Evolutionary conservation across 768 basidiomycete species (phyloP).

Genomic region (Rhodocollybia butyracea): DNA sequence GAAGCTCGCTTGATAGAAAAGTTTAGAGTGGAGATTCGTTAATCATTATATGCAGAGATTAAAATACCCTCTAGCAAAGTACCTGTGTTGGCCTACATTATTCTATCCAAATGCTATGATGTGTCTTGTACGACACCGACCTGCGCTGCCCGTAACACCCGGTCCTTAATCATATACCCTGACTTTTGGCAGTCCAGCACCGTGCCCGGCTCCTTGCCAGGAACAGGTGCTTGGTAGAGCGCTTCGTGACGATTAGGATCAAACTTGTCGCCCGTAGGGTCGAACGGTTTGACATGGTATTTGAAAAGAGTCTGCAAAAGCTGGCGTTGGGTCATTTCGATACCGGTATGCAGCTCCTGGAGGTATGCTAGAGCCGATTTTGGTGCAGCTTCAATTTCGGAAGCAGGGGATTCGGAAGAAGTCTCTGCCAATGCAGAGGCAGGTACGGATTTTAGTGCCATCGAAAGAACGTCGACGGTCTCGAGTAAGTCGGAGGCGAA

Average conservation of each 20-base stretch:
- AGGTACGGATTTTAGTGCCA: slow-evolving; percentile 83
- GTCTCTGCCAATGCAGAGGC: slow-evolving; percentile 33
- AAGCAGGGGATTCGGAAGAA: slow-evolving; percentile 21
- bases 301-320: slow-evolving; percentile 88
- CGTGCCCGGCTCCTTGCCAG: slow-evolving; percentile 86
- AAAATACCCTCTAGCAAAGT: background rate
- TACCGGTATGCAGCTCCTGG: slow-evolving; percentile 77
- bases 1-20: slow-evolving; percentile 50
- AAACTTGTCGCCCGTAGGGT: slow-evolving; percentile 89
- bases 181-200: slow-evolving; percentile 88
- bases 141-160: slow-evolving; percentile 91
- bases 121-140: slow-evolving; percentile 89
- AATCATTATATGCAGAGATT: slow-evolving; percentile 25
- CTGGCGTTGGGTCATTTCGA: slow-evolving; percentile 88
- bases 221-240: slow-evolving; percentile 87
- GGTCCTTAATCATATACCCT: slow-evolving; percentile 93
- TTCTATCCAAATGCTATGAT: background rate
- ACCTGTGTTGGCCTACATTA: background rate
- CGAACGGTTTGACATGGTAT: slow-evolving; percentile 89
- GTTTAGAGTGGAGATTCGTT: slow-evolving; percentile 87
- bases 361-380: slow-evolving; percentile 62
- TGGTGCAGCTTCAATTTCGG: slow-evolving; percentile 29
- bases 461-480: slow-evolving; percentile 83
- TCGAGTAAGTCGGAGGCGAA: slow-evolving; percentile 91
- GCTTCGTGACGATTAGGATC: slow-evolving; percentile 97